A percentile compares a stretch with the other conserved stretches of the same genome.
phyloP scores from a whole-genome alignment of 306 rosid genomes.

The Prunus armeniaca region DNA sequence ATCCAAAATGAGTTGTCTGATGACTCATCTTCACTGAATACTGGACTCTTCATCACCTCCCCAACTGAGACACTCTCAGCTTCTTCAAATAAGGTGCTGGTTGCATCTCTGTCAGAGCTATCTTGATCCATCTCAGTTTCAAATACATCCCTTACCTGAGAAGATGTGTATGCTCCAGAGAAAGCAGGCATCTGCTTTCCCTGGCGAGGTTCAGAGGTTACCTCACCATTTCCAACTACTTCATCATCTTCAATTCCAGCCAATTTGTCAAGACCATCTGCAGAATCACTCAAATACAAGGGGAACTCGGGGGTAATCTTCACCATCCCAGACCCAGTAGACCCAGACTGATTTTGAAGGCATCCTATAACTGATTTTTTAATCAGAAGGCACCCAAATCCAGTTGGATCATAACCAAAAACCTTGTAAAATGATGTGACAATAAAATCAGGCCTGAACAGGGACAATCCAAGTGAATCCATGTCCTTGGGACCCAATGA shows the following conservation, averaged over 20 bases:
- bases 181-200: slow-evolving; percentile 78
- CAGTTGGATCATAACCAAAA: slow-evolving; percentile 91
- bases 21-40: slow-evolving; percentile 92
- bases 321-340: slow-evolving; percentile 95
- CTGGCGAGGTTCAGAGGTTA: slow-evolving; percentile 56
- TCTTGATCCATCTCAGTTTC: slow-evolving; percentile 89
- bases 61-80: slow-evolving; percentile 85
- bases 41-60: slow-evolving; percentile 93
- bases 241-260: slow-evolving; percentile 66
- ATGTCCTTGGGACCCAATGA: slow-evolving; percentile 97
- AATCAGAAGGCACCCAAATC: slow-evolving; percentile 92
- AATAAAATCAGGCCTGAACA: slow-evolving; percentile 93
- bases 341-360: slow-evolving; percentile 87
- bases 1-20: slow-evolving; percentile 89
- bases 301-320: slow-evolving; percentile 91
- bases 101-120: slow-evolving; percentile 81
- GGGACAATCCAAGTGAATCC: slow-evolving; percentile 96
- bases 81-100: slow-evolving; percentile 96
- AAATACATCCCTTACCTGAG: slow-evolving; percentile 90
- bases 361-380: slow-evolving; percentile 84
- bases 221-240: slow-evolving; percentile 39
- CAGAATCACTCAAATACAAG: slow-evolving; percentile 80
- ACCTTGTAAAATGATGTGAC: slow-evolving; percentile 90
- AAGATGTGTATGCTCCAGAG: slow-evolving; percentile 86
- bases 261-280: slow-evolving; percentile 65